phyloP scores from a whole-genome alignment of 2,329 filamentous ascomycete species.

The Nannizziopsis arthrosporioides region DNA sequence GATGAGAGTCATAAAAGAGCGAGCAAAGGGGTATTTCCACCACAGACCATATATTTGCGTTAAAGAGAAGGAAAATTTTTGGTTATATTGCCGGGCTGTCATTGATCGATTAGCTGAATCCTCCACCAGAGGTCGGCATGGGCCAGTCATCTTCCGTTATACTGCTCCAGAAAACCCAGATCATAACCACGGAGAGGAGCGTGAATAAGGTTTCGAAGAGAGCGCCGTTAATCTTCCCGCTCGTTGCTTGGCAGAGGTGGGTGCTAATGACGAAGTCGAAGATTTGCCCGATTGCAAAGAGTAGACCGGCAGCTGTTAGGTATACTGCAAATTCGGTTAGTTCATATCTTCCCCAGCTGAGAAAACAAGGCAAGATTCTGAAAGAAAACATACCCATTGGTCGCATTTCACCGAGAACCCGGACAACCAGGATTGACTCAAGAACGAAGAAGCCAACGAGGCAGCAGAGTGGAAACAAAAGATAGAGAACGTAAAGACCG shows the following conservation, averaged over 20 bases:
- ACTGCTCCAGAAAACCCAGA: slow-evolving; percentile 97
- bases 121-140: slow-evolving; percentile 31
- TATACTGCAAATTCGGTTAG: slow-evolving; percentile 46
- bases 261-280: slow-evolving; percentile 93
- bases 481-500: slow-evolving; percentile 86
- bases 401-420: slow-evolving; percentile 72
- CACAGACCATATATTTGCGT: slow-evolving; percentile 2
- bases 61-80: not conserved
- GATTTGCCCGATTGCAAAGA: slow-evolving; percentile 86
- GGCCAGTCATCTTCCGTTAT: slow-evolving; percentile 99
- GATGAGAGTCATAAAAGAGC: not conserved
- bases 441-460: slow-evolving; percentile 78
- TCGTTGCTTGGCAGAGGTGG: slow-evolving; percentile 74
- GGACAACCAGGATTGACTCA: slow-evolving; percentile 70
- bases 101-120: slow-evolving; percentile 22
- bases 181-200: slow-evolving; percentile 62
- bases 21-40: slow-evolving; percentile 6
- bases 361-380: not conserved
- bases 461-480: slow-evolving; percentile 77
- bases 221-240: slow-evolving; percentile 80
- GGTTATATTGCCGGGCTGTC: not conserved
- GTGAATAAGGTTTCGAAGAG: slow-evolving; percentile 92
- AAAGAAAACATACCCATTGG: slow-evolving; percentile 59
- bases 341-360: not conserved
- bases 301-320: slow-evolving; percentile 57